A percentile compares a stretch with the other conserved stretches of the same genome.
Conservation (phyloP, 2,329 filamentous ascomycete genomes). For the Aspergillus eucalypticola region DNA sequence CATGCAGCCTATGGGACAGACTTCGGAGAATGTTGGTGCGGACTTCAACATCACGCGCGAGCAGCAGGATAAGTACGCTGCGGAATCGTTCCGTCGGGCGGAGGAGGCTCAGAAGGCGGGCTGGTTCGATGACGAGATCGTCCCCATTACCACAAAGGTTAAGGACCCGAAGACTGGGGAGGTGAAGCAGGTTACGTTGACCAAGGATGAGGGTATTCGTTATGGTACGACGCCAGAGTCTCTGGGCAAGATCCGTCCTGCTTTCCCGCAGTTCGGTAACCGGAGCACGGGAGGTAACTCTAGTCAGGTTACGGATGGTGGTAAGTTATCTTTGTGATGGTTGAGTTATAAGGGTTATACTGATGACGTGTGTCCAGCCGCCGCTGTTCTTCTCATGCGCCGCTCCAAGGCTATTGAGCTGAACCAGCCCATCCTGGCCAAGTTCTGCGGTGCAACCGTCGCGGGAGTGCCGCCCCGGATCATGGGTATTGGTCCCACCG, state of each 20-base stretch:
- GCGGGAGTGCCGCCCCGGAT: slow-evolving; percentile 88
- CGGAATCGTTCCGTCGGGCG: slow-evolving; percentile 82
- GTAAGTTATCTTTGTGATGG: slow-evolving; percentile 44
- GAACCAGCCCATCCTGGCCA: slow-evolving; percentile 87
- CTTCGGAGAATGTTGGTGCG: slow-evolving; percentile 88
- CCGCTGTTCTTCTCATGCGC: slow-evolving; percentile 90
- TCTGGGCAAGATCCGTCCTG: slow-evolving; percentile 80
- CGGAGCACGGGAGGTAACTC: slow-evolving; percentile 90
- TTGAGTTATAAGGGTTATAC: background rate
- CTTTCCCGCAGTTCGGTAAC: slow-evolving; percentile 87
- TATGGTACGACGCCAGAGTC: slow-evolving; percentile 84
- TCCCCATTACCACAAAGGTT: slow-evolving; percentile 77
- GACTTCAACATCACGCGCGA: slow-evolving; percentile 85
- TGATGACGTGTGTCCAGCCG: slow-evolving; percentile 54
- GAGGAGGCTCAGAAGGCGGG: slow-evolving; percentile 89
- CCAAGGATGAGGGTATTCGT: slow-evolving; percentile 85
- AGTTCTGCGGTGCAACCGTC: slow-evolving; percentile 89
- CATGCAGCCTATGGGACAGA: slow-evolving; percentile 97
- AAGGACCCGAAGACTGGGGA: slow-evolving; percentile 83
- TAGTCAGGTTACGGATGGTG: slow-evolving; percentile 91
- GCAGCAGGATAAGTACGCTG: slow-evolving; percentile 79
- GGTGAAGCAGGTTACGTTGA: slow-evolving; percentile 73
- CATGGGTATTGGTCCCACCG: slow-evolving; percentile 76
- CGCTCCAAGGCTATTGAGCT: slow-evolving; percentile 83
- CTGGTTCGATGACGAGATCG: slow-evolving; percentile 92